phyloP scores from a whole-genome alignment of 2,329 filamentous ascomycete species.

The Botrytis deweyae region DNA sequence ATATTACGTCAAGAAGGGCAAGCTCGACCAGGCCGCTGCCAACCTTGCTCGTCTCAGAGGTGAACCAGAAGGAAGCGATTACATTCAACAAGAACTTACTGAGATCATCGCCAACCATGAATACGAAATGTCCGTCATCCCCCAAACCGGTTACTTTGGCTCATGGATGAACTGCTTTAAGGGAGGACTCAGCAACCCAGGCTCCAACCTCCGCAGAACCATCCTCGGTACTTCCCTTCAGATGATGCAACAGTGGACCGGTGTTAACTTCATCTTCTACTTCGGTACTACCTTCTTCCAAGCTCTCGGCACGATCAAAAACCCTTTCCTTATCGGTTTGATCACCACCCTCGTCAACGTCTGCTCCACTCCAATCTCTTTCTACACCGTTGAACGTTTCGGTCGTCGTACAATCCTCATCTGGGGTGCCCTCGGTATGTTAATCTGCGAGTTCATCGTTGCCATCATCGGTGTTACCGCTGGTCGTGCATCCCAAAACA shows the following conservation, averaged over 20 bases:
- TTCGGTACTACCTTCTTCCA: slow-evolving; percentile 83
- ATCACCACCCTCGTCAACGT: slow-evolving; percentile 90
- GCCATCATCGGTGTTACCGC: slow-evolving; percentile 70
- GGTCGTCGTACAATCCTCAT: slow-evolving; percentile 81
- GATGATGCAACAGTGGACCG: slow-evolving; percentile 75
- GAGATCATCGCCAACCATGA: slow-evolving; percentile 89
- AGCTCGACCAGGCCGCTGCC: slow-evolving; percentile 61
- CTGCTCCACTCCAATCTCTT: slow-evolving; percentile 79
- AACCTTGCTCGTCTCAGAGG: slow-evolving; percentile 69
- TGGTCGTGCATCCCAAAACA: slow-evolving; percentile 54
- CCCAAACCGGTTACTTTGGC: slow-evolving; percentile 61
- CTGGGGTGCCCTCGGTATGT: slow-evolving; percentile 76
- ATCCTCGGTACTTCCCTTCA: slow-evolving; percentile 71
- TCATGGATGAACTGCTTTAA: slow-evolving; percentile 70
- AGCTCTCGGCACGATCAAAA: slow-evolving; percentile 69
- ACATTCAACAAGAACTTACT: slow-evolving; percentile 73
- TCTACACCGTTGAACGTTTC: slow-evolving; percentile 79
- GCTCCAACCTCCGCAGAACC: slow-evolving; percentile 68
- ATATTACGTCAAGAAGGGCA: slow-evolving; percentile 78
- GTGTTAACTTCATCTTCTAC: slow-evolving; percentile 93
- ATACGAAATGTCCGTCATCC: slow-evolving; percentile 72
- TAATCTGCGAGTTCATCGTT: slow-evolving; percentile 82
- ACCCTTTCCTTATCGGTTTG: slow-evolving; percentile 80
- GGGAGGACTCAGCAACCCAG: slow-evolving; percentile 60
- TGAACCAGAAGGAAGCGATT: slow-evolving; percentile 69